Evolutionary conservation across 768 basidiomycete species (phyloP).

Genomic region (Suillus subaureus): DNA sequence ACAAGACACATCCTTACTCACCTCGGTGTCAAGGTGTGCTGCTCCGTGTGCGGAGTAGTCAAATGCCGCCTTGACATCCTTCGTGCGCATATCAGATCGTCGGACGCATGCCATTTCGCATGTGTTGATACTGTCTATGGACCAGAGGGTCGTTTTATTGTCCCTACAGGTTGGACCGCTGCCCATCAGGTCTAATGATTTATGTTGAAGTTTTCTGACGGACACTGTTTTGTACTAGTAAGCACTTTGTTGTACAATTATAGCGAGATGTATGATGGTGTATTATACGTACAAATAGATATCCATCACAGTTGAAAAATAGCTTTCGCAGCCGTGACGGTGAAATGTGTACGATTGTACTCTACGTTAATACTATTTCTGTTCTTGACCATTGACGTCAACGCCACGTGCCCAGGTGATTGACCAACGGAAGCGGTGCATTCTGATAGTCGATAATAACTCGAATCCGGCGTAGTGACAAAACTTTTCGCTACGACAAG

Average conservation of each 20-base stretch:
- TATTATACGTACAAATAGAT: background rate
- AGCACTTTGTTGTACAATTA: too few relatives aligned
- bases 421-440: background rate
- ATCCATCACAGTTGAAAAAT: background rate
- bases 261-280: background rate
- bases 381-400: background rate
- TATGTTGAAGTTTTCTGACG: background rate
- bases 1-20: constrained; percentile 12
- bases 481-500: background rate
- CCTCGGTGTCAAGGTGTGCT: background rate
- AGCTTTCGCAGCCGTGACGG: background rate
- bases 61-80: background rate
- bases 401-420: background rate
- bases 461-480: constrained; percentile 5
- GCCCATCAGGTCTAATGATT: background rate
- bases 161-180: background rate
- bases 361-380: too few relatives aligned
- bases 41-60: background rate
- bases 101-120: background rate
- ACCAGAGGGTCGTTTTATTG: background rate
- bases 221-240: background rate
- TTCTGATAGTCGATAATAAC: background rate
- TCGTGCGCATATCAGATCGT: background rate
- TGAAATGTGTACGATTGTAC: background rate
- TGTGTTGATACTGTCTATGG: background rate